A percentile compares a stretch with the other conserved stretches of the same genome.
These are phyloP conservation scores for Penicillium sp. DNA, from an alignment of 2,329 filamentous ascomycete genomes.

Conservation along the genomic window DNA sequence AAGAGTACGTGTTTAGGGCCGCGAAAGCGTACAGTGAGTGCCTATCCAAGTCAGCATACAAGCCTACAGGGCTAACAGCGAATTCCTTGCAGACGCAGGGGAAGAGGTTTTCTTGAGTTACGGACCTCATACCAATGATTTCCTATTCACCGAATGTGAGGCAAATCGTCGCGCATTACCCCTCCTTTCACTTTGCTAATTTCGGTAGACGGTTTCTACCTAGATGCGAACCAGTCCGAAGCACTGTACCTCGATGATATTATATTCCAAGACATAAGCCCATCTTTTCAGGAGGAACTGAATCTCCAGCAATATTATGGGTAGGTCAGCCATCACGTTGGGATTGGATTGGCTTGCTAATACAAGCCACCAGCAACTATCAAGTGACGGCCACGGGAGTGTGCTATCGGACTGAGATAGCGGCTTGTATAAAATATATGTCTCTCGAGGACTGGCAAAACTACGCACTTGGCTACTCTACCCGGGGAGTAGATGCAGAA, in stretches of 20 bases:
- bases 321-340: constrained; percentile 30
- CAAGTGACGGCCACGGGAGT: constrained; percentile 43
- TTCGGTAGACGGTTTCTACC: constrained; percentile 47
- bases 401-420: constrained; percentile 51
- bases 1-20: constrained; percentile 42
- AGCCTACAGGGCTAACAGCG: neutral
- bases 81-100: constrained; percentile 35
- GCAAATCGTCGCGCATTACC: neutral
- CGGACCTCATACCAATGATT: constrained; percentile 49
- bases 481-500: constrained; percentile 33
- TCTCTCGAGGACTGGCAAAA: constrained; percentile 43
- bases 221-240: constrained; percentile 47
- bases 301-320: constrained; percentile 45
- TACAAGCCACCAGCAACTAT: constrained; percentile 42
- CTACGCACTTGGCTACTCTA: constrained; percentile 44
- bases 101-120: constrained; percentile 53
- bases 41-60: neutral
- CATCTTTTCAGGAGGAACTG: constrained; percentile 39
- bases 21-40: constrained; percentile 39
- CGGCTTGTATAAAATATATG: constrained; percentile 47
- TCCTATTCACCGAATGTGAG: constrained; percentile 50
- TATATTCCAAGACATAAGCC: constrained; percentile 39
- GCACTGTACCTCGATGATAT: constrained; percentile 49
- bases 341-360: no score
- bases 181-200: constrained; percentile 6